Evolutionary conservation across 257 asterid species (phyloP), one percentile per base, ranked within the genome.

Genomic region (Avicennia marina): DNA sequence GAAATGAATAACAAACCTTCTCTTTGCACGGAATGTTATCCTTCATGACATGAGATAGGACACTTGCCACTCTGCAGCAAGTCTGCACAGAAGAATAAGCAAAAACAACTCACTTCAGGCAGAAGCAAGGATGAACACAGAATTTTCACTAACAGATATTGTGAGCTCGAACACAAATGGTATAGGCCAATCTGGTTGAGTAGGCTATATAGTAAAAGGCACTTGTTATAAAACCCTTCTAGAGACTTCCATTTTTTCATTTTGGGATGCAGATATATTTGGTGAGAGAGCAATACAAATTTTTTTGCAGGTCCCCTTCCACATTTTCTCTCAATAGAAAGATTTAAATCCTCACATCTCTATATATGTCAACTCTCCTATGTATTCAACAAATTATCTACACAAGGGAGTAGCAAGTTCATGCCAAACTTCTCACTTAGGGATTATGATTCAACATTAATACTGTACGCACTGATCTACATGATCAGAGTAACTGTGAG

Each of bases 11-110:
- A 15, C 62, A 56, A 76, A 91, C 98, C 95, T 62, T 83, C 74
- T 88, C 96, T 82, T 88, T 88, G 90, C 98, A 83, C 44, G 70
- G 87, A 50, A 48, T 58, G 59, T 88, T 91, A 62, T 86, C 95
- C 76, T 80, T 81, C 76, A 88, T 72, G 52, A 91, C 72, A 78
- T 85, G 94, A 36, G 95, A 83, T 62, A 91, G 86, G 70, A 91
- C 80, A 36, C 94, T 84, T 44, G 96, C 95, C 65, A 96, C 98
- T 80, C 98, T 81, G 76, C 94, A 83, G 78, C 95, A 88, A 40
- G 88, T 81, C 98, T 91, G 90, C 79, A 67, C 53, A 53, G 71
- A 38, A 69, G 21, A 15, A 42, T 47, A 47, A 16, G n/a, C 6
- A 2, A 65, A 36, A 41, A 19, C 24, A 54, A 53, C 57, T 58